These are phyloP conservation scores for Quillaja saponaria DNA, from an alignment of 306 rosid species.

Conservation along the genomic window DNA sequence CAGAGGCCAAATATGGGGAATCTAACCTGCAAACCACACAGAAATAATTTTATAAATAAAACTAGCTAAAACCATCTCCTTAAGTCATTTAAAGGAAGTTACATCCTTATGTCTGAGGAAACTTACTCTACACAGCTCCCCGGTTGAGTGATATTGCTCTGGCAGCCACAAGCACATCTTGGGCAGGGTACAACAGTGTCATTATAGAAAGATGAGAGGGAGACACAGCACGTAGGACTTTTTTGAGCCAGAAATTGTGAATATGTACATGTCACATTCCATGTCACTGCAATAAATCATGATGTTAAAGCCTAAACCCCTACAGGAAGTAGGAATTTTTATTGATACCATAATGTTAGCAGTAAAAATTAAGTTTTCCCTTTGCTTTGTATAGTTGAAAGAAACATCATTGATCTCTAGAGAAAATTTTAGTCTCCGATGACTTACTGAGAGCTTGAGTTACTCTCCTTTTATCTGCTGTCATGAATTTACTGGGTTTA, in stretches of 20 bases:
- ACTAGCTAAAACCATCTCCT: conserved; percentile 45
- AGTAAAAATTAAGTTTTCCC: too few species aligned
- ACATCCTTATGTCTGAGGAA: conserved; percentile 70
- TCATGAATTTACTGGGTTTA: conserved; percentile 55
- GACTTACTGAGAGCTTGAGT: conserved; percentile 94
- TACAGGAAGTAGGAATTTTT: conserved; percentile 32
- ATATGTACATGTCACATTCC: conserved; percentile 95
- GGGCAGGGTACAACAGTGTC: conserved; percentile 87
- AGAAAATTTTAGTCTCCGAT: neutral
- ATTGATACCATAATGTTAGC: too few species aligned
- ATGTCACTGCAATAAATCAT: conserved; percentile 92
- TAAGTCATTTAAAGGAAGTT: conserved; percentile 55
- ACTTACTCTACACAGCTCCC: conserved; percentile 85
- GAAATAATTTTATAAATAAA: conserved; percentile 9
- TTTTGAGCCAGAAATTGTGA: conserved; percentile 97
- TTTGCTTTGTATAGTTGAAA: too few species aligned
- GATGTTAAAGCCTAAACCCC: too few species aligned
- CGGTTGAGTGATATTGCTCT: conserved; percentile 60
- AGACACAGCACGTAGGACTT: conserved; percentile 97
- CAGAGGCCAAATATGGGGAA: conserved; percentile 62
- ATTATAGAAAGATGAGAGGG: conserved; percentile 94
- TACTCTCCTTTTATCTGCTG: conserved; percentile 73
- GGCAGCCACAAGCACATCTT: conserved; percentile 93
- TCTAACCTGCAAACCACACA: conserved; percentile 45
- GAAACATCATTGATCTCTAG: too few species aligned